Percentiles rank a stretch among this genome's conserved stretches.
These are phyloP conservation scores for Parastagonospora nodorum DNA, from an alignment of 2,329 filamentous ascomycete genomes.

Conservation along the genomic window DNA sequence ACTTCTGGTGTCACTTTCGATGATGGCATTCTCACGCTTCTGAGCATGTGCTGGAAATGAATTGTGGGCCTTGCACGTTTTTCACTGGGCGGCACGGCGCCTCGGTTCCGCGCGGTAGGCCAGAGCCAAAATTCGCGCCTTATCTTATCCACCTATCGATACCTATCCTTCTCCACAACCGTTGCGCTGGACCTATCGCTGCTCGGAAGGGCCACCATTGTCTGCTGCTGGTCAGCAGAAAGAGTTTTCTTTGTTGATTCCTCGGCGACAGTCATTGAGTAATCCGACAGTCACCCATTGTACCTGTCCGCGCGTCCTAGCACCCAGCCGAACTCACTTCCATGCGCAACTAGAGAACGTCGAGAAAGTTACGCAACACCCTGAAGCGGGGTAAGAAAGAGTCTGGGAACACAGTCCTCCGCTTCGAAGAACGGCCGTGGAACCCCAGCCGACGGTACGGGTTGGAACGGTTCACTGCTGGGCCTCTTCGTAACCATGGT, in stretches of 20 bases:
- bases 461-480: constrained; percentile 7
- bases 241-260: constrained; percentile 25
- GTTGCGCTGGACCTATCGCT: constrained; percentile 20
- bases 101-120: constrained; percentile 28
- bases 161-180: constrained; percentile 33
- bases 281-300: constrained; percentile 4
- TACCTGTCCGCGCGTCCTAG: constrained; percentile 20
- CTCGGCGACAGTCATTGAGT: constrained; percentile 13
- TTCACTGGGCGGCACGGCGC: constrained; percentile 20
- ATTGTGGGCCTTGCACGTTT: constrained; percentile 32
- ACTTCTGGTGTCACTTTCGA: constrained; percentile 10
- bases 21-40: constrained; percentile 26
- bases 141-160: constrained; percentile 45
- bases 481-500: constrained; percentile 12
- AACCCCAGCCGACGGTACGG: constrained; percentile 5
- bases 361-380: constrained; percentile 7
- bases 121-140: constrained; percentile 25
- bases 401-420: constrained; percentile 2
- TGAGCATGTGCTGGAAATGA: constrained; percentile 40
- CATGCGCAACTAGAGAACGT: constrained; percentile 16
- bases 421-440: constrained; percentile 12
- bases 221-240: constrained; percentile 16
- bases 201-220: constrained; percentile 5
- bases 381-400: constrained; percentile 12
- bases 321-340: constrained; percentile 2